phyloP scores from a whole-genome alignment of 148 eudicot genomes.

The Chenopodium album region DNA sequence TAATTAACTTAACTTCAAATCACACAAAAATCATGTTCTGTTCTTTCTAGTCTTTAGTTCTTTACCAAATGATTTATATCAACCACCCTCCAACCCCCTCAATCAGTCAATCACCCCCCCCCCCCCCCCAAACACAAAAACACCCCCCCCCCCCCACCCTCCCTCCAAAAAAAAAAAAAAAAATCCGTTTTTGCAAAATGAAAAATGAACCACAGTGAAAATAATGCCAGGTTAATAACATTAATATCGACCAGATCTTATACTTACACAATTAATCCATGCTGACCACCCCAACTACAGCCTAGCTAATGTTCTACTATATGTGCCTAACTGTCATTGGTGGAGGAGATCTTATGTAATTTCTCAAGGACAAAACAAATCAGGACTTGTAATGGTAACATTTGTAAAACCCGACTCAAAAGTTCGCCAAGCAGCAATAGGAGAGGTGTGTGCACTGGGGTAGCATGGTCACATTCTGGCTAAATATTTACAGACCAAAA shows the following conservation, averaged over 20 bases:
- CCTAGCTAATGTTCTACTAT: background rate
- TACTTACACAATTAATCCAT: background rate
- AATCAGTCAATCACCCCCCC: background rate
- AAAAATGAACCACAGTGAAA: background rate
- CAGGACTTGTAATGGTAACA: background rate
- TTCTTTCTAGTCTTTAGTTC: background rate
- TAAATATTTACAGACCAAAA: background rate
- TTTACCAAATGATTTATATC: background rate
- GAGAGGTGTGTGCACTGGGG: background rate
- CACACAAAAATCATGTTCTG: background rate
- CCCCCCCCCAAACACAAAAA: no score
- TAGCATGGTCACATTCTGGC: background rate
- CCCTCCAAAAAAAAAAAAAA: no score
- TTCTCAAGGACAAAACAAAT: background rate
- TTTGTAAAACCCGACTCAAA: background rate
- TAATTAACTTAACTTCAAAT: background rate
- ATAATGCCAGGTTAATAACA: background rate
- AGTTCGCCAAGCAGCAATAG: background rate
- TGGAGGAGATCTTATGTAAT: background rate
- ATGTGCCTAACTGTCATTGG: background rate
- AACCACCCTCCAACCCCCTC: background rate
- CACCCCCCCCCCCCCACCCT: no score
- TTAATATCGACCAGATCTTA: background rate
- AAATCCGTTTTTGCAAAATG: background rate
- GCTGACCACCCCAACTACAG: background rate